Evolutionary conservation across 176 grass and related monocot species (phyloP), one percentile per base, ranked within the genome.

Genomic region (Oryza coarctata): DNA sequence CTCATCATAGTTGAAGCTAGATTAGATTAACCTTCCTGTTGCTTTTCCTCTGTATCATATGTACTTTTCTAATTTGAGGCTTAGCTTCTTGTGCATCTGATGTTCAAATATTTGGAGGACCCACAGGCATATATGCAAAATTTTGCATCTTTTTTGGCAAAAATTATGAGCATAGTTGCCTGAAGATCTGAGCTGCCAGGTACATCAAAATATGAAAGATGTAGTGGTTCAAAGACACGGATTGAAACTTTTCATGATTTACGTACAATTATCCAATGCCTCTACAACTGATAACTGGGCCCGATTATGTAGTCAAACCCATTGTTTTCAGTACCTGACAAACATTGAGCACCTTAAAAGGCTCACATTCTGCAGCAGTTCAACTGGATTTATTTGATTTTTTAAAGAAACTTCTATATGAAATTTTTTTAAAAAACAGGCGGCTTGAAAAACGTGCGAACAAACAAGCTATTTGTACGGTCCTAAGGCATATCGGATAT

Each of bases 1-100:
- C 0, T 17, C 81, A 40, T 77, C 29, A 55, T 91, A 87, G 89
- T 65, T 49, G 55, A 89, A 74, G 69, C 79, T 85, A 86, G 82
- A 38, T 81, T 30, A 83, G 73, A 67, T 39, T 26, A 39, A 69
- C 30, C 44, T 78, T 74, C 18, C 23, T 45, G 39, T 23, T 63
- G 36, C 29, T 76, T 76, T 63, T 58, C 2, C 13, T 9, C 26
- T 89, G 90, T 84, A 87, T 63, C 76, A 87, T 84, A 44, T 68
- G 47, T 62, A 36, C 30, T 68, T 65, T 33, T 4, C 60, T 80
- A 38, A n/a, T 17, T 62, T 10, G 73, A 63, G 47, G 73, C 36
- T 78, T 78, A 82, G 83, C 47, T 85, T 68, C 12, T 73, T 60
- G 35, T 62, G 47, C 39, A 69, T 86, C 68, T 34, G 12, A 32